phyloP scores from a whole-genome alignment of 1,284 basidiomycete genomes.

The Fistulinella cinereoalba region DNA sequence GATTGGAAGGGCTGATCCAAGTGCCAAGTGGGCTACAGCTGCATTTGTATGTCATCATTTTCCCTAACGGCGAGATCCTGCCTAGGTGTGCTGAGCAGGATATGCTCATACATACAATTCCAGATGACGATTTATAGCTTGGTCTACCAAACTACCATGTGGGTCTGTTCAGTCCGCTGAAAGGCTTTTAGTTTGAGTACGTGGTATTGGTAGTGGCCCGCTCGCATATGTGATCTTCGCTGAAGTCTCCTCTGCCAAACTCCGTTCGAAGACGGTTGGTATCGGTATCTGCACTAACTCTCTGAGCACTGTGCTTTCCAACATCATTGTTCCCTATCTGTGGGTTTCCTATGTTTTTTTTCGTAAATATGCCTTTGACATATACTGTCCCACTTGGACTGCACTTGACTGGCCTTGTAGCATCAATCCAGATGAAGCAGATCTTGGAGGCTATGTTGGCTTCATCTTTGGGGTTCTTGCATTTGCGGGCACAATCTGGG shows the following conservation, averaged over 20 bases:
- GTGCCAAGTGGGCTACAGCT: slow-evolving; percentile 23
- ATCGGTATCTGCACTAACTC: slow-evolving; percentile 27
- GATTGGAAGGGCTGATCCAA: slow-evolving; percentile 13
- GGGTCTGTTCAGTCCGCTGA: too few relatives aligned
- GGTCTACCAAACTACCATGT: slow-evolving; percentile 25
- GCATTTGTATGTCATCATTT: slow-evolving; percentile 21
- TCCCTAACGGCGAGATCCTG: not conserved
- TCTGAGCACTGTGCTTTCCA: slow-evolving; percentile 22
- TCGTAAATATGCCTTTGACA: too few relatives aligned
- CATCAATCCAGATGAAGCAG: slow-evolving; percentile 28
- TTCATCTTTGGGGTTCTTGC: slow-evolving; percentile 30
- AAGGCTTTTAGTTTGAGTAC: too few relatives aligned
- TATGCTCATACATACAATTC: not conserved
- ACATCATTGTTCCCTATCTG: slow-evolving; percentile 30
- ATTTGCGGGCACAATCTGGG: slow-evolving; percentile 21
- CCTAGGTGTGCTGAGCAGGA: not conserved
- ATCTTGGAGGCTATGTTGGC: slow-evolving; percentile 31
- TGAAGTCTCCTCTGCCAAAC: slow-evolving; percentile 30
- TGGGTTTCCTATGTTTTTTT: slow-evolving; percentile 4
- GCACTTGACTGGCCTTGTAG: too few relatives aligned
- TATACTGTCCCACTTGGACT: too few relatives aligned
- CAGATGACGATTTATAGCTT: slow-evolving; percentile 33
- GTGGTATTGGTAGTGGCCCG: slow-evolving; percentile 28
- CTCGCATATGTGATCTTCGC: slow-evolving; percentile 30
- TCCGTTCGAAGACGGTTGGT: slow-evolving; percentile 33